Percentiles rank a stretch among this genome's conserved stretches.
Conservation (phyloP, 257 asterid genomes). For the Solanum neorickii region DNA sequence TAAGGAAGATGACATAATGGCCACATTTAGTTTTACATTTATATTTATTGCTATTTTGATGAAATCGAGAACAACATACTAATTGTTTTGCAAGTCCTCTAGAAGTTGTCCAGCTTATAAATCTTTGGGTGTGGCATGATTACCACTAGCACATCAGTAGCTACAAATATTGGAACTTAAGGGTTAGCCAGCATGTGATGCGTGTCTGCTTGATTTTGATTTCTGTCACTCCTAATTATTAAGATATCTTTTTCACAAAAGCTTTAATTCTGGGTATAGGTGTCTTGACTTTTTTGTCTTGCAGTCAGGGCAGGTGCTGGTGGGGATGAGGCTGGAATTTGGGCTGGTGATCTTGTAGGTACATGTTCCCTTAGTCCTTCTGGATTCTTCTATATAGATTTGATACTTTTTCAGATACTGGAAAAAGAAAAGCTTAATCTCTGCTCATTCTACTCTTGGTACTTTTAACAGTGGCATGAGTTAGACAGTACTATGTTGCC, state of each 20-base stretch:
- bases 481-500: background rate
- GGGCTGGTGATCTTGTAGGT: slow-evolving; percentile 99
- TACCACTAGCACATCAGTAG: background rate
- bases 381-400: background rate
- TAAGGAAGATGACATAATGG: background rate
- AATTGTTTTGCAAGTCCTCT: background rate
- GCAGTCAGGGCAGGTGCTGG: slow-evolving; percentile 99
- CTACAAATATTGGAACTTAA: background rate
- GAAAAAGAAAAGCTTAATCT: background rate
- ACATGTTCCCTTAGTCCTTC: slow-evolving; percentile 44
- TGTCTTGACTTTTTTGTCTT: background rate
- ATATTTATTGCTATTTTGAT: background rate
- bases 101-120: background rate
- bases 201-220: background rate
- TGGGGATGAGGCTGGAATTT: slow-evolving; percentile 97
- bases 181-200: background rate
- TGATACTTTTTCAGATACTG: background rate
- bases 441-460: background rate
- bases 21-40: background rate
- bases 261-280: background rate
- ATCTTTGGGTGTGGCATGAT: background rate
- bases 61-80: background rate
- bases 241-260: background rate
- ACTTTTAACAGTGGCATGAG: background rate
- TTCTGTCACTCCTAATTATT: background rate